Conservation (phyloP, 306 rosid genomes). For the Glycine latifolia region DNA sequence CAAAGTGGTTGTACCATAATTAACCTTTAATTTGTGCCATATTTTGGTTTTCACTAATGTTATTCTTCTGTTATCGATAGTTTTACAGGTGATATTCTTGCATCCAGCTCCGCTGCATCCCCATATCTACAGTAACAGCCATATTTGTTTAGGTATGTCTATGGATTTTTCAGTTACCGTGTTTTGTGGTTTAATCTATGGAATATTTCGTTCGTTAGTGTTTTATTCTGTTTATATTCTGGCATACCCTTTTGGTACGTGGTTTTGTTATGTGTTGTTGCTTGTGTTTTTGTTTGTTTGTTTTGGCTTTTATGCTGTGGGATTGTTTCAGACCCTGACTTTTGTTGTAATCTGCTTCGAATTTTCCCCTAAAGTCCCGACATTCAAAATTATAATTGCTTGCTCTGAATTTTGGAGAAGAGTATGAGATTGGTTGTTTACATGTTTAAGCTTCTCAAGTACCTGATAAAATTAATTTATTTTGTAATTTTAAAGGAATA, state of each 20-base stretch:
- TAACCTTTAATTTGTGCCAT: no score
- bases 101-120: no score
- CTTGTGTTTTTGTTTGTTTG: slow-evolving; percentile 13
- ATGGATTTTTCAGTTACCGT: no score
- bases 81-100: no score
- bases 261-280: slow-evolving; percentile 29
- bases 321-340: slow-evolving; percentile 18
- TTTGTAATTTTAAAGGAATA: slow-evolving; percentile 8
- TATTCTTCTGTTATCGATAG: no score
- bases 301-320: slow-evolving; percentile 28
- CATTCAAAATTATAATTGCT: slow-evolving; percentile 18
- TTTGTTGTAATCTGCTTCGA: slow-evolving; percentile 31
- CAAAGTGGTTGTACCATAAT: no score
- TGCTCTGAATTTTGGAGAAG: slow-evolving; percentile 17
- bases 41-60: no score
- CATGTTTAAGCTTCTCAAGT: slow-evolving; percentile 28
- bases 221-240: no score
- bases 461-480: slow-evolving; percentile 13
- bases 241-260: slow-evolving; percentile 20
- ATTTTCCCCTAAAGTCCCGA: slow-evolving; percentile 3
- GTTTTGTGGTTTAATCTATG: no score
- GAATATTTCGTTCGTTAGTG: no score
- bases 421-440: slow-evolving; percentile 24
- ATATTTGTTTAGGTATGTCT: no score
- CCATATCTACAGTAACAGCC: no score